These are phyloP conservation scores for Rosa chinensis DNA, from an alignment of 306 rosid genomes.

Conservation along the genomic window DNA sequence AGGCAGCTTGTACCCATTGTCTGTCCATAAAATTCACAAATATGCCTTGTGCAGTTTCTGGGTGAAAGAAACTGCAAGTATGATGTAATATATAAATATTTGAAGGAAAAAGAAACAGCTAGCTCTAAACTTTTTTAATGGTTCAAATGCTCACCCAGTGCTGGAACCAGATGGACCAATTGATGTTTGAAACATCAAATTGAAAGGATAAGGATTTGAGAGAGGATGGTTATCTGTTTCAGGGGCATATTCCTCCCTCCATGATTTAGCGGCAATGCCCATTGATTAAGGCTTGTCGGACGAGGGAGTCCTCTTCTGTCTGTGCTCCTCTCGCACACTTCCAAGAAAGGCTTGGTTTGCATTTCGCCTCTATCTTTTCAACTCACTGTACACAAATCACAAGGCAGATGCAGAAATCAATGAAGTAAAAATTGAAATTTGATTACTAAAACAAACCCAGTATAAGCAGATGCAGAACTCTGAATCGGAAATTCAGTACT, in stretches of 20 bases:
- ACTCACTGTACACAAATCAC: too few relatives aligned
- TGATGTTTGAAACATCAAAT: constrained; percentile 87
- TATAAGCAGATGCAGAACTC: too few relatives aligned
- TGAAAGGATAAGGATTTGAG: constrained; percentile 92
- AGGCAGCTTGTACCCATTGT: constrained; percentile 81
- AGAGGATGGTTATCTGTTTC: constrained; percentile 61
- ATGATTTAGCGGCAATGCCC: too few relatives aligned
- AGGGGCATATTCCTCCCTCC: constrained; percentile 40
- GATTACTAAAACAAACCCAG: too few relatives aligned
- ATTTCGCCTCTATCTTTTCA: too few relatives aligned
- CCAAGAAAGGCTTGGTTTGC: too few relatives aligned
- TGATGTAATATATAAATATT: neutral
- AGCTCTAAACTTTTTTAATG: neutral
- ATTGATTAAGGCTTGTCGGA: too few relatives aligned
- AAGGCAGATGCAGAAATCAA: too few relatives aligned
- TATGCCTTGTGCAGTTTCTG: constrained; percentile 96
- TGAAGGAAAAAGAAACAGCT: neutral
- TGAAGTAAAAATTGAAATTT: too few relatives aligned
- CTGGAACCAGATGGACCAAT: constrained; percentile 84
- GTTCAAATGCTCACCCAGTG: constrained; percentile 59
- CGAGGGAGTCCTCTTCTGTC: too few relatives aligned
- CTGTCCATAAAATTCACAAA: constrained; percentile 85
- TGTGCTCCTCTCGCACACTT: too few relatives aligned
- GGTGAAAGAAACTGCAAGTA: constrained; percentile 71
- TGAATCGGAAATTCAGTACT: too few relatives aligned